These are phyloP conservation scores for Pseudogymnoascus verrucosus DNA, from an alignment of 2,329 filamentous ascomycete species.

Conservation along the genomic window DNA sequence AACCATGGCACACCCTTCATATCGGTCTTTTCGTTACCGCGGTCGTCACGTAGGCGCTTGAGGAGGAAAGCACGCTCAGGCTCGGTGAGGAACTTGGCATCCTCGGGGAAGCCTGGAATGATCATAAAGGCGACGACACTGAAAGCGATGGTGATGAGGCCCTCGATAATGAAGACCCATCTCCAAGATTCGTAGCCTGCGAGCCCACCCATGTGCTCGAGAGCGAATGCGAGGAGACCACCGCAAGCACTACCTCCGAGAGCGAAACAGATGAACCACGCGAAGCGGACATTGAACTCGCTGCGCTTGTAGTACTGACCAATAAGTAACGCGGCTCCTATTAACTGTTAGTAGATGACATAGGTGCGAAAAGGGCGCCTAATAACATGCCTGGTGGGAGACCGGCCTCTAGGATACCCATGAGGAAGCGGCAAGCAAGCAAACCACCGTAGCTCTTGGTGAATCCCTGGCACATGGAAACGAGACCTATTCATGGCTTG, in stretches of 20 bases:
- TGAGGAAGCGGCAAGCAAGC: conserved; percentile 20
- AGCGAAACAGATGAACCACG: conserved; percentile 31
- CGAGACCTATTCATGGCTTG: conserved; percentile 27
- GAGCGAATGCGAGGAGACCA: conserved; percentile 35
- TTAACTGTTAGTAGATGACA: conserved; percentile 13
- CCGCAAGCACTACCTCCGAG: conserved; percentile 32
- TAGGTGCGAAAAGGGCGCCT: conserved; percentile 24
- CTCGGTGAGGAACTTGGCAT: conserved; percentile 12
- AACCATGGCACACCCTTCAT: conserved; percentile 11
- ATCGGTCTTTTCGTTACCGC: conserved; percentile 11
- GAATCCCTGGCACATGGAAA: conserved; percentile 36
- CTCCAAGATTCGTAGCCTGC: conserved; percentile 34
- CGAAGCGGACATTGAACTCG: conserved; percentile 23
- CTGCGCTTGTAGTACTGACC: conserved; percentile 20
- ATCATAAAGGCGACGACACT: neutral
- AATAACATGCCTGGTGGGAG: conserved; percentile 24
- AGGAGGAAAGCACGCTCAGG: conserved; percentile 9
- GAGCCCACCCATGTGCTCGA: conserved; percentile 33
- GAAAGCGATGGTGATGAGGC: conserved; percentile 13
- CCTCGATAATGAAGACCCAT: conserved; percentile 38
- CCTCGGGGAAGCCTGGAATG: conserved; percentile 14
- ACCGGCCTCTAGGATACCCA: conserved; percentile 20
- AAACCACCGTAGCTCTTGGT: conserved; percentile 32
- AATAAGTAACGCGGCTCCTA: neutral
- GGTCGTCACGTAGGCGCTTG: conserved; percentile 14